Conservation (phyloP, 805 yeast species). For the Kockiozyma suomiensis region DNA sequence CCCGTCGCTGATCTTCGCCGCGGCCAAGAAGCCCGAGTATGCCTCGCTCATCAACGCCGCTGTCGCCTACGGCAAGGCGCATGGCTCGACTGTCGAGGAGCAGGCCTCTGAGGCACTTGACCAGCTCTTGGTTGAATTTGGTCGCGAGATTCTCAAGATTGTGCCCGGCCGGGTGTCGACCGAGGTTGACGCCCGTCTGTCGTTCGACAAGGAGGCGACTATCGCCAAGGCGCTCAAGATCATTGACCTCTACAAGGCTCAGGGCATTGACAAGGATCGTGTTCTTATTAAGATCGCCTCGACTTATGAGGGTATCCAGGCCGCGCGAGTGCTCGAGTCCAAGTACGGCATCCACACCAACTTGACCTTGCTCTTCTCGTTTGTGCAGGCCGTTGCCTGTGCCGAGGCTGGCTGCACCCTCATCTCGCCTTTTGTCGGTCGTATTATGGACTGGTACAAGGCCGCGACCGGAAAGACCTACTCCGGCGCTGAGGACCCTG, state of each 20-base stretch:
- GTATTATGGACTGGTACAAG: slow-evolving; percentile 98
- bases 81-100: slow-evolving; percentile 49
- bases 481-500: slow-evolving; percentile 85
- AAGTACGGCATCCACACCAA: slow-evolving; percentile 91
- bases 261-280: slow-evolving; percentile 87
- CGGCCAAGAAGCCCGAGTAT: slow-evolving; percentile 86
- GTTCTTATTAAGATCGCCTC: slow-evolving; percentile 95
- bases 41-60: slow-evolving; percentile 89
- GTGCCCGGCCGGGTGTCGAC: slow-evolving; percentile 99
- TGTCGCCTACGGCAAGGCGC: slow-evolving; percentile 75
- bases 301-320: slow-evolving; percentile 99
- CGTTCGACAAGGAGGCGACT: slow-evolving; percentile 93
- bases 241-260: slow-evolving; percentile 80
- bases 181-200: slow-evolving; percentile 97
- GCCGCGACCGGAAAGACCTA: slow-evolving; percentile 88
- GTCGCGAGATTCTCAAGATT: slow-evolving; percentile 85
- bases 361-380: slow-evolving; percentile 92
- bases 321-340: slow-evolving; percentile 91
- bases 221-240: slow-evolving; percentile 90
- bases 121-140: slow-evolving; percentile 92
- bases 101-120: slow-evolving; percentile 85
- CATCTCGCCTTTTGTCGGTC: slow-evolving; percentile 98
- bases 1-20: slow-evolving; percentile 96
- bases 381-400: slow-evolving; percentile 97
- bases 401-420: slow-evolving; percentile 97